Conservation (phyloP, 2,329 filamentous ascomycete genomes). For the Exophiala sp. region DNA sequence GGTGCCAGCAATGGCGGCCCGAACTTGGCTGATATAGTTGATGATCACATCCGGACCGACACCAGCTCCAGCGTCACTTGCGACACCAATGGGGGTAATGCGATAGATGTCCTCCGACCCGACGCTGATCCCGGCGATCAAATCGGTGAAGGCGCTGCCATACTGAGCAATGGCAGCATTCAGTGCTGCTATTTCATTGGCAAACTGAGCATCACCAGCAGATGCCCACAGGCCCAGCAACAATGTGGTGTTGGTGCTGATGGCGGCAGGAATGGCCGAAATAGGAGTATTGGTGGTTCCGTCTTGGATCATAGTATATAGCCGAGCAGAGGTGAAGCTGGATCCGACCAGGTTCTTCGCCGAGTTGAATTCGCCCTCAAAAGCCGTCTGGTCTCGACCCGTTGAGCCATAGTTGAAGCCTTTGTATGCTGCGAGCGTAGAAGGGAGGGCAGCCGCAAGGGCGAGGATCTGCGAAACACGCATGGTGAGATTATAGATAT, state of each 20-base stretch:
- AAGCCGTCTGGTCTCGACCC: slow-evolving; percentile 40
- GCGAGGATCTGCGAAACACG: slow-evolving; percentile 32
- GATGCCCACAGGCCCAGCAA: slow-evolving; percentile 82
- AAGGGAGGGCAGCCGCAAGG: slow-evolving; percentile 31
- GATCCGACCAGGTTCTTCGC: slow-evolving; percentile 40
- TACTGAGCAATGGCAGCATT: slow-evolving; percentile 63
- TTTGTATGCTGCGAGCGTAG: slow-evolving; percentile 32
- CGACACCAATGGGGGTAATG: slow-evolving; percentile 62
- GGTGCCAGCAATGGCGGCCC: slow-evolving; percentile 58
- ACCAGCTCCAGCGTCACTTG: slow-evolving; percentile 58
- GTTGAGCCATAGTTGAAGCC: slow-evolving; percentile 48
- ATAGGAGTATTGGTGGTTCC: slow-evolving; percentile 58
- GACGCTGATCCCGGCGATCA: slow-evolving; percentile 76
- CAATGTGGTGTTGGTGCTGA: slow-evolving; percentile 69
- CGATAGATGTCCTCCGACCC: slow-evolving; percentile 85
- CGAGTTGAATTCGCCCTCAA: slow-evolving; percentile 41
- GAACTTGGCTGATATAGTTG: slow-evolving; percentile 64
- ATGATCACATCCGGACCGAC: slow-evolving; percentile 57
- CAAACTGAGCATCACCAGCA: slow-evolving; percentile 55
- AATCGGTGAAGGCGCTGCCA: slow-evolving; percentile 57
- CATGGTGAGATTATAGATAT: slow-evolving; percentile 22
- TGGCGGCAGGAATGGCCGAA: slow-evolving; percentile 72
- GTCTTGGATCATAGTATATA: slow-evolving; percentile 61
- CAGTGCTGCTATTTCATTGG: slow-evolving; percentile 69
- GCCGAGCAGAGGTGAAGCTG: slow-evolving; percentile 43